Conservation (phyloP, 73 alveolate genomes). For the Tetrahymena borealis region DNA sequence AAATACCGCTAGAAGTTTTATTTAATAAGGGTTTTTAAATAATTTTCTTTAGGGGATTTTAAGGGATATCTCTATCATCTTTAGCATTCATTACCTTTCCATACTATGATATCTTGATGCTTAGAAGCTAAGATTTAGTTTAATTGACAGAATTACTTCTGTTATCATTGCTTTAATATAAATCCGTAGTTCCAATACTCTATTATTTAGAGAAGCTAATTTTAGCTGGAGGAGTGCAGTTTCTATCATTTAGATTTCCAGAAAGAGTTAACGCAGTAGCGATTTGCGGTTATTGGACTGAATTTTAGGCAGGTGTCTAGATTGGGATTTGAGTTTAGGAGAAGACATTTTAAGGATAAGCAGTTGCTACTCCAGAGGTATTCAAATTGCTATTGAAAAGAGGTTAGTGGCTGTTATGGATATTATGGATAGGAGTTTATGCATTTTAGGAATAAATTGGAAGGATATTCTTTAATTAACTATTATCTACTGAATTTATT, state of each 20-base stretch:
- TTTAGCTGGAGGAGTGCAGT: neutral
- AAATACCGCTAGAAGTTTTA: neutral
- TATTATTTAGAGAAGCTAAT: neutral
- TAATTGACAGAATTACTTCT: neutral
- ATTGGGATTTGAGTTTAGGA: too few species aligned
- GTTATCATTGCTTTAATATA: neutral
- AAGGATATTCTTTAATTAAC: neutral
- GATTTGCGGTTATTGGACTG: neutral
- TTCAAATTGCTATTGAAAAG: neutral
- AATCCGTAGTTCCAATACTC: neutral
- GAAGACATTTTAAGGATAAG: too few species aligned
- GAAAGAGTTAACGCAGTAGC: neutral
- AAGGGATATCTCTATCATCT: neutral
- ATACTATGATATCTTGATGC: neutral
- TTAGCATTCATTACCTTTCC: neutral
- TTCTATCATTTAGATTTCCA: neutral
- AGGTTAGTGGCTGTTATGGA: neutral
- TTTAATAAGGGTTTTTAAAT: neutral
- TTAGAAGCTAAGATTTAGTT: neutral
- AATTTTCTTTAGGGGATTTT: neutral
- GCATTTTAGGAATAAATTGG: neutral
- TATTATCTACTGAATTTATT: neutral
- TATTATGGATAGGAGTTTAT: neutral
- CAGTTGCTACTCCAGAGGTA: too few species aligned
- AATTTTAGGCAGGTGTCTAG: neutral